Evolutionary conservation across 805 yeast species (phyloP).

Genomic region (Lachancea waltii): DNA sequence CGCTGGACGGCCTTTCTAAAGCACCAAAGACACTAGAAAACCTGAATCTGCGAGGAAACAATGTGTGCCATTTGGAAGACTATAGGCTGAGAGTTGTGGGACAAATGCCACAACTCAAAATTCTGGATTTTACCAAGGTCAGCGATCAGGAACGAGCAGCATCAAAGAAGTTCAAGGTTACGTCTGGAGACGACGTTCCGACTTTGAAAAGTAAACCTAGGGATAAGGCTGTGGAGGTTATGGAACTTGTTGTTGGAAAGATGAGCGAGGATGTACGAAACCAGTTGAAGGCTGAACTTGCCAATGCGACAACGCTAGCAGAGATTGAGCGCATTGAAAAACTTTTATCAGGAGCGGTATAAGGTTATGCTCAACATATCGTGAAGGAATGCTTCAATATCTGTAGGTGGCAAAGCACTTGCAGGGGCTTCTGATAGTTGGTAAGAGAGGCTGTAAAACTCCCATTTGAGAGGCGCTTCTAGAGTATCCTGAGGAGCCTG

Average conservation of each 20-base stretch:
- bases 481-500: too few relatives aligned
- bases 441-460: too few relatives aligned
- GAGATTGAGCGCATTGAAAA: slow-evolving; percentile 71
- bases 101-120: slow-evolving; percentile 53
- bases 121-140: slow-evolving; percentile 64
- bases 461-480: too few relatives aligned
- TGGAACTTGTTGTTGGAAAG: slow-evolving; percentile 36
- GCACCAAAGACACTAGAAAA: slow-evolving; percentile 39
- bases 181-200: slow-evolving; percentile 20
- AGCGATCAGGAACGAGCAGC: slow-evolving; percentile 45
- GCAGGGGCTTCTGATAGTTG: too few relatives aligned
- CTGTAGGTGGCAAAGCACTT: too few relatives aligned
- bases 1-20: slow-evolving; percentile 38
- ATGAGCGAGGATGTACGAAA: slow-evolving; percentile 50
- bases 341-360: slow-evolving; percentile 36
- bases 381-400: neutral
- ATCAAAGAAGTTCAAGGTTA: slow-evolving; percentile 37
- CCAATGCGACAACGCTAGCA: slow-evolving; percentile 58
- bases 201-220: slow-evolving; percentile 6
- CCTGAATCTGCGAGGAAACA: slow-evolving; percentile 53
- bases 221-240: slow-evolving; percentile 31
- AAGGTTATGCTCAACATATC: neutral
- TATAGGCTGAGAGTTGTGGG: slow-evolving; percentile 58
- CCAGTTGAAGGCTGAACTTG: slow-evolving; percentile 46
- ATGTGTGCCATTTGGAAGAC: slow-evolving; percentile 41